Percentiles rank a stretch among this genome's conserved stretches.
Evolutionary conservation across 768 basidiomycete genomes (phyloP).

Genomic region (Trametes punicea): DNA sequence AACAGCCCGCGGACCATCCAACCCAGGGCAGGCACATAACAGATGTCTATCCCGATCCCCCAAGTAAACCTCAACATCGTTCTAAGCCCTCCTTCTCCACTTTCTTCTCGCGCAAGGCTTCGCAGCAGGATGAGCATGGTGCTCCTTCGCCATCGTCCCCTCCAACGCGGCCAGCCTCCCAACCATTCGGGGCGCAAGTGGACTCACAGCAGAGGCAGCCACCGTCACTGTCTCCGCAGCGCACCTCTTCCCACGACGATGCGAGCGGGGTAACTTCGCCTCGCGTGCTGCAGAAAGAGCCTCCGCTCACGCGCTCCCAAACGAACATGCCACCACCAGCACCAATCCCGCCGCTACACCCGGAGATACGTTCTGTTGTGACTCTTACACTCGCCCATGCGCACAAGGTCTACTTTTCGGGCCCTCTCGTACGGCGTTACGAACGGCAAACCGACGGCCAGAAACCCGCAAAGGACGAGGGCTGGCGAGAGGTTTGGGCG

Average conservation of each 20-base stretch:
- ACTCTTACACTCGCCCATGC: constrained; percentile 71
- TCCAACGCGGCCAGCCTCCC: not conserved
- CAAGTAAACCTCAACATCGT: constrained; percentile 16
- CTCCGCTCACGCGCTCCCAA: constrained; percentile 3
- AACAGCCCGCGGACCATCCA: not conserved
- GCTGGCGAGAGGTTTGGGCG: constrained; percentile 85
- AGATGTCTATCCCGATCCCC: not conserved
- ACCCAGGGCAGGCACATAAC: not conserved
- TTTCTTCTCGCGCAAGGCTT: constrained; percentile 19
- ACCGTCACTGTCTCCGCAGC: not conserved
- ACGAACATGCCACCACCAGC: constrained; percentile 6
- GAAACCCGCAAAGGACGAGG: constrained; percentile 65
- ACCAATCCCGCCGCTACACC: constrained; percentile 46
- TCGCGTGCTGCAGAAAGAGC: constrained; percentile 12
- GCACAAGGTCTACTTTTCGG: constrained; percentile 85
- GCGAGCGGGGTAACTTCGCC: not conserved
- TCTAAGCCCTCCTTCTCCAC: constrained; percentile 19
- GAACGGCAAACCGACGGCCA: constrained; percentile 79
- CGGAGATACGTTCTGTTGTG: constrained; percentile 80
- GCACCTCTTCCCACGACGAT: constrained; percentile 4
- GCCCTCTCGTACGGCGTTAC: constrained; percentile 71
- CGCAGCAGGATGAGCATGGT: constrained; percentile 8
- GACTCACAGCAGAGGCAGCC: not conserved
- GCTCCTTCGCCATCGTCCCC: not conserved
- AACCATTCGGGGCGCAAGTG: not conserved